A percentile compares a stretch with the other conserved stretches of the same genome.
Evolutionary conservation across 805 yeast species (phyloP).

Genomic region (Saccharomycopsis oosterbeekiorum): DNA sequence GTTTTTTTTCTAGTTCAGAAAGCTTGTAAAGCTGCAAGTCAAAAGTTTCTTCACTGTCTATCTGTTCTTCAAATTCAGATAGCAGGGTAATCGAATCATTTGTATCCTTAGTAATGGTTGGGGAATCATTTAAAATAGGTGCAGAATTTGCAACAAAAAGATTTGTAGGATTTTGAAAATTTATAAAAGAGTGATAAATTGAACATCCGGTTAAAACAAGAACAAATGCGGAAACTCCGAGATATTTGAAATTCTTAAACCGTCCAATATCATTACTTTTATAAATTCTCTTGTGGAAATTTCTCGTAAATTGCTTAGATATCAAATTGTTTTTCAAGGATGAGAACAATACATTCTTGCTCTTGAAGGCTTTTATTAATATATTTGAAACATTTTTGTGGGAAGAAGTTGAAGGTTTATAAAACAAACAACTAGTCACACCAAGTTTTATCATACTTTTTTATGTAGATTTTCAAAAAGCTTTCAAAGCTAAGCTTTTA

Average conservation of each 20-base stretch:
- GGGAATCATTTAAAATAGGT: background rate
- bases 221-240: background rate
- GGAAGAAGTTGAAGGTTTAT: background rate
- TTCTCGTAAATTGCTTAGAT: background rate
- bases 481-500: background rate
- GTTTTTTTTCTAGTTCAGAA: constrained; percentile 46
- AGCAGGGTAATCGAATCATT: background rate
- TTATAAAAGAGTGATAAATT: background rate
- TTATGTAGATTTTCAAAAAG: no score
- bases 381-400: background rate
- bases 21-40: constrained; percentile 56
- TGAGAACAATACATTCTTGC: background rate
- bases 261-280: background rate
- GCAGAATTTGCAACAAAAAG: background rate
- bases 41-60: constrained; percentile 39
- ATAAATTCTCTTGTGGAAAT: background rate
- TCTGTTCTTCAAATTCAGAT: background rate
- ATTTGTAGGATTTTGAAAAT: background rate
- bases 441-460: background rate
- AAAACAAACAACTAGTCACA: background rate
- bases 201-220: background rate
- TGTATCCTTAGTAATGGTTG: background rate
- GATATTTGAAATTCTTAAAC: background rate
- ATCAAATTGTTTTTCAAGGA: background rate
- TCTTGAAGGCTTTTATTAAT: background rate